phyloP scores from a whole-genome alignment of 805 yeast species.

The Kodamaea fukazawae region DNA sequence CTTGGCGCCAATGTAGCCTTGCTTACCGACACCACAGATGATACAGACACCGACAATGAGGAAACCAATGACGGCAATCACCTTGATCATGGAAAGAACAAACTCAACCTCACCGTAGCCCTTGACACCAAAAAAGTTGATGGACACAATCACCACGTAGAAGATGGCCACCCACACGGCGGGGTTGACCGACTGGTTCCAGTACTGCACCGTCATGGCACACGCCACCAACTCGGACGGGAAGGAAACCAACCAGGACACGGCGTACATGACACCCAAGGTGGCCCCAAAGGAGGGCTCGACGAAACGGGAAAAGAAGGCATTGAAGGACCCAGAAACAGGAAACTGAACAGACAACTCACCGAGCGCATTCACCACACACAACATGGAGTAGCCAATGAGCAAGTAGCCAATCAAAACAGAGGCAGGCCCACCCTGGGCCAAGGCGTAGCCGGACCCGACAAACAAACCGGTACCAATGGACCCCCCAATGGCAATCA shows the following conservation, averaged over 20 bases:
- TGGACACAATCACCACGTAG: slow-evolving; percentile 29
- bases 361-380: slow-evolving; percentile 42
- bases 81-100: slow-evolving; percentile 24
- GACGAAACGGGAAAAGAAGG: slow-evolving; percentile 49
- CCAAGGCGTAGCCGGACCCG: slow-evolving; percentile 43
- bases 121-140: slow-evolving; percentile 37
- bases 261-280: slow-evolving; percentile 46
- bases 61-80: slow-evolving; percentile 27
- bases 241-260: slow-evolving; percentile 32
- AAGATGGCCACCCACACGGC: slow-evolving; percentile 39
- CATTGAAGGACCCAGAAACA: slow-evolving; percentile 52
- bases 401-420: slow-evolving; percentile 27
- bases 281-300: slow-evolving; percentile 58
- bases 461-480: slow-evolving; percentile 72
- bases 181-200: slow-evolving; percentile 32
- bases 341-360: slow-evolving; percentile 55
- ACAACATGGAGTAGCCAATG: slow-evolving; percentile 21
- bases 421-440: slow-evolving; percentile 31
- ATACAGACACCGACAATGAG: slow-evolving; percentile 30
- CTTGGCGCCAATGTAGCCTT: slow-evolving; percentile 20
- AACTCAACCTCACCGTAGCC: slow-evolving; percentile 33
- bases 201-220: slow-evolving; percentile 33
- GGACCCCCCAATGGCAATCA: slow-evolving; percentile 83
- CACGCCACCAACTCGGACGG: slow-evolving; percentile 35
- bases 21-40: slow-evolving; percentile 30